Evolutionary conservation across 345 rosid genomes (phyloP).

Genomic region (Murraya koenigii): DNA sequence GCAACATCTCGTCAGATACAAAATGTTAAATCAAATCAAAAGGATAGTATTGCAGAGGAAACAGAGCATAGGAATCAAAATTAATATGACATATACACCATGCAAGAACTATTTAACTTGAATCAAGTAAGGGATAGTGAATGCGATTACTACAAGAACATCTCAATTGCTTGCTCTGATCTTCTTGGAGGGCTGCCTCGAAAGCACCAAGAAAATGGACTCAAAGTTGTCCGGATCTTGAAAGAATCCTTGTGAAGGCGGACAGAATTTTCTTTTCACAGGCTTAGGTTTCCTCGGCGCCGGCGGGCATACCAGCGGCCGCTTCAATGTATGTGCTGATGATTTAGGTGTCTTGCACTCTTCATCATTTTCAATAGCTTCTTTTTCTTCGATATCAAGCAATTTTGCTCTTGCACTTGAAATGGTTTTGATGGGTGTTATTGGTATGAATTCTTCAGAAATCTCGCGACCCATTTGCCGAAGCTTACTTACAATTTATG

Average conservation of each 20-base stretch:
- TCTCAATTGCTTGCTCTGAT: background rate
- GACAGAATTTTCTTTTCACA: background rate
- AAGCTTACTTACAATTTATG: background rate
- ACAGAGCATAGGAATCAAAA: background rate
- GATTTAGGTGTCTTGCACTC: conserved; percentile 4
- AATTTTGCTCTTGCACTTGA: background rate
- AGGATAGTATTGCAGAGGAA: background rate
- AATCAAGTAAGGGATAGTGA: background rate
- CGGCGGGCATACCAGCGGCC: background rate
- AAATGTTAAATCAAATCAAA: background rate
- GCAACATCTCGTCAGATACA: background rate
- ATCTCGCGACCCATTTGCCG: conserved; percentile 9
- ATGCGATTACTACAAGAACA: background rate
- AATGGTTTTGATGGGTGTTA: background rate
- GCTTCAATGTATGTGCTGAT: background rate
- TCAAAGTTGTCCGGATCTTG: background rate
- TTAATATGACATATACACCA: background rate
- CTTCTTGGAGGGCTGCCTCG: conserved; percentile 3
- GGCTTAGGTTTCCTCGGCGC: conserved; percentile 8
- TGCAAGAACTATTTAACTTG: background rate
- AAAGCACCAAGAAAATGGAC: background rate
- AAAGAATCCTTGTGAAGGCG: background rate
- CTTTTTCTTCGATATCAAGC: background rate
- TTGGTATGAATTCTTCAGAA: conserved; percentile 5
- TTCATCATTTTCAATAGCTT: background rate